These are phyloP conservation scores for Populus pruinosa DNA, from an alignment of 345 rosid genomes.

Conservation along the genomic window DNA sequence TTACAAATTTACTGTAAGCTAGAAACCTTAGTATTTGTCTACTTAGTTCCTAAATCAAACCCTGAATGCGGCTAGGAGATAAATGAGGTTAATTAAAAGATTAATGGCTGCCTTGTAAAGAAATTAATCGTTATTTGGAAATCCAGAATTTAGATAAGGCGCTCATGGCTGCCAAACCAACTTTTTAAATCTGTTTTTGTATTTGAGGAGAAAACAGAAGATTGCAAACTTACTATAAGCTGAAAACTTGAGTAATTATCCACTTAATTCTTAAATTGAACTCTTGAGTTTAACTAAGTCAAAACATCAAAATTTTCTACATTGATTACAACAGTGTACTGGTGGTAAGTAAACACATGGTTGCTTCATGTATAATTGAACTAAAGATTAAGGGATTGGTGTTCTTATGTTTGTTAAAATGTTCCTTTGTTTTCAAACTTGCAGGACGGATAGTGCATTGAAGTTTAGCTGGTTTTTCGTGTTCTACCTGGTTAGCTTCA, in stretches of 20 bases:
- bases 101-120: no score
- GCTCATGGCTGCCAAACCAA: no score
- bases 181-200: not conserved
- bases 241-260: not conserved
- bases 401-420: constrained; percentile 6
- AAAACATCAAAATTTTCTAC: not conserved
- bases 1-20: no score
- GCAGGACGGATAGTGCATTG: constrained; percentile 98
- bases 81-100: no score
- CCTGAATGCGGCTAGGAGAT: no score
- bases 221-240: not conserved
- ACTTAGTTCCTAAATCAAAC: no score
- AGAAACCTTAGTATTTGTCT: no score
- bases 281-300: not conserved
- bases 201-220: not conserved
- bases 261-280: not conserved
- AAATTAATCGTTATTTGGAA: no score
- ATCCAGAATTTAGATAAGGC: no score
- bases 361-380: not conserved
- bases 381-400: not conserved
- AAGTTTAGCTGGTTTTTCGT: constrained; percentile 95
- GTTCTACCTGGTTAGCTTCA: constrained; percentile 78
- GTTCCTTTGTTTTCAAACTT: constrained; percentile 23
- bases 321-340: not conserved
- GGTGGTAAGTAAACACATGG: not conserved